These are phyloP conservation scores for Phytophthora podocarpi DNA, from an alignment of 352 stramenopile genomes.

Conservation along the genomic window DNA sequence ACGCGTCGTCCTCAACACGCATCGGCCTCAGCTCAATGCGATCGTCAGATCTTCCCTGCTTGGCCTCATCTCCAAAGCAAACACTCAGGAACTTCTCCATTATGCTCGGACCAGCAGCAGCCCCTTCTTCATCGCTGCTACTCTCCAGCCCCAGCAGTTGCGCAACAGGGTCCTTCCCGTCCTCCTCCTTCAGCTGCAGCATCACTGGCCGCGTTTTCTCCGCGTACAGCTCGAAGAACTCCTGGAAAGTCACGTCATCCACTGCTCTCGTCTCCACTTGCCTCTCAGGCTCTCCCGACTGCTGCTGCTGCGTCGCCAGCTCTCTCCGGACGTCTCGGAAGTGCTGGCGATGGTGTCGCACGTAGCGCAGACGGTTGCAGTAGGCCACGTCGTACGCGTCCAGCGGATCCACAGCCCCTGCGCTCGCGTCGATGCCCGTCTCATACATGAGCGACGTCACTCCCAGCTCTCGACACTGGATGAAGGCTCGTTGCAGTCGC, in stretches of 20 bases:
- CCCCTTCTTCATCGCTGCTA: conserved; percentile 1
- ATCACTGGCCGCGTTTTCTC: conserved; percentile 42
- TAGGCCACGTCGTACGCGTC: conserved; percentile 26
- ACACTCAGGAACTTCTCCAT: conserved; percentile 12
- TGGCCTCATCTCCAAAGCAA: conserved; percentile 32
- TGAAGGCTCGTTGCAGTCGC: conserved; percentile 37
- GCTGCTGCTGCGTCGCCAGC: conserved; percentile 12
- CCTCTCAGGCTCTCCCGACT: neutral
- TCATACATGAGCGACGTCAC: conserved; percentile 29
- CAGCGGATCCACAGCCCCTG: conserved; percentile 3
- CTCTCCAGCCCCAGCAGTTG: conserved; percentile 23
- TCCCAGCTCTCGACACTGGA: conserved; percentile 39
- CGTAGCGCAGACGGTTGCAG: conserved; percentile 61
- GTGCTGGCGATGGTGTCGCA: conserved; percentile 47
- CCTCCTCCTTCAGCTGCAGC: conserved; percentile 23
- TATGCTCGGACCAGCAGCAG: neutral
- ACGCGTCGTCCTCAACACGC: conserved; percentile 35
- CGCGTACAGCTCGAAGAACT: conserved; percentile 69
- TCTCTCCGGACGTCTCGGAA: conserved; percentile 31
- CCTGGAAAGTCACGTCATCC: conserved; percentile 50
- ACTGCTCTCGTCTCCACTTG: conserved; percentile 25
- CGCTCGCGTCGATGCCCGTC: neutral
- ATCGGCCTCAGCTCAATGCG: conserved; percentile 19
- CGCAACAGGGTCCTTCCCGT: conserved; percentile 9
- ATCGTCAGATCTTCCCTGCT: neutral